Base-by-base conservation (phyloP, 768 basidiomycete species). In the Xerocomellus chrysenteron region DNA sequence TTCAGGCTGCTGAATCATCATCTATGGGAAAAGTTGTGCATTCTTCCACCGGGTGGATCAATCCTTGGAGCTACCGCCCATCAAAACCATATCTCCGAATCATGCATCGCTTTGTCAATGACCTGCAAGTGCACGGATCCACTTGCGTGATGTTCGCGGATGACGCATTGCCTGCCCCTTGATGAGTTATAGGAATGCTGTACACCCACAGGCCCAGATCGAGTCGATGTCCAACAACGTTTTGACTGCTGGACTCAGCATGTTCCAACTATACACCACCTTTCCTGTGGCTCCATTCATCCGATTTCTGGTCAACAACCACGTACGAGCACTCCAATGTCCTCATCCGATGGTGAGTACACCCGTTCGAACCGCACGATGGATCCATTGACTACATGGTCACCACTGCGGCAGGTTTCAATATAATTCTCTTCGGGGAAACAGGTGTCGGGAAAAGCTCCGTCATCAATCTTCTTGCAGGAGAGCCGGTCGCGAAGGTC, bases 391-490 rank as follows among this genome's bases (percentile, higher is more conserved):
- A 57, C 35, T 39, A 51, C 46, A 46, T 44, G 35, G 13, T 12
- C 21, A 21, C 8, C 21, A n/a, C 17, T 33, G 2, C 28, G 52
- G 50, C 42, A 47, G 47, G 59, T 33, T 55, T 70, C 59, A 71
- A 73, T 16, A 47, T 71, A 24, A 61, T 71, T n/a, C 63, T 71
- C 45, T 71, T 71, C 32, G 70, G 70, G 24, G 70, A 71, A 55
- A 62, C 61, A 2, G 70, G 70, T 2, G 70, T 73, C 50, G 74
- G 75, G 14, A 80, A 80, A 54, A 80, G 79, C 50, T 77, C 76
- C 17, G 66, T 78, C 41, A 66, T 80, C 55, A 80, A 80, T 62
- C 70, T 80, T 64, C 57, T 80, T n/a, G 65, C 66, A 26, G 71
- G 67, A 30, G 16, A 53, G 2, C 53, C 64, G 1, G 36, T 64